Evolutionary conservation across 805 yeast genomes (phyloP), one percentile per base, ranked within the genome.

Genomic region (Nakazawaea ishiwadae): DNA sequence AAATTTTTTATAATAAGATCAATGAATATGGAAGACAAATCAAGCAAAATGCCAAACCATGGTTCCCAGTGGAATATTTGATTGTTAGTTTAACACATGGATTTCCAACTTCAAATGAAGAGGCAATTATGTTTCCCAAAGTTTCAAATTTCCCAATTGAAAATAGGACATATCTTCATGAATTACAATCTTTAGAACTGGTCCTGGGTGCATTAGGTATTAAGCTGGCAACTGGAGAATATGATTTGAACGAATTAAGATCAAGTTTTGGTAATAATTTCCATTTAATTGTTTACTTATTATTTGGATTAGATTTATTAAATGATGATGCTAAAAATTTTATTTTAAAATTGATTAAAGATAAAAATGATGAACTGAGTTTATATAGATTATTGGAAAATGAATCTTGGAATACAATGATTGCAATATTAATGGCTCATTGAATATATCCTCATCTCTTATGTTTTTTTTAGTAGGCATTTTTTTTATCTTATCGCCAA

Each of bases 21-120:
- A 93, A 93, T 57, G 97, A 93, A 63, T 93, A 93, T 62, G 86
- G 86, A 4, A 66, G 88, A 23, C 79, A 87, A 28, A 95, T 93
- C n/a, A 88, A 88, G 53, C 77, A 79, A 31, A 84, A 86, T 55
- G 95, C 96, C 1, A 83, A 83, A 53, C 96, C 96, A 1, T 84
- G 93, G 18, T 86, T 89, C 58, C 97, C 97, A 2, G 89, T 84
- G n/a, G 96, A 89, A 46, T 89, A 85, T 56, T 60, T 89, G 45
- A 63, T 93, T 40, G 95, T 91, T 1, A 81, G 96, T 2, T 64
- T 91, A 47, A 82, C 95, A 4, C 98, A 93, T 59, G 96, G 98
- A 3, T 91, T 93, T 73, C 96, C 96, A 1, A 75, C 79, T 47
- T 37, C 35, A 16, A 35, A 29, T 7, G 30, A 31, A 1, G 55